Evolutionary conservation across 1,284 basidiomycete species (phyloP), one percentile per base, ranked within the genome.

Genomic region (Cryptococcus floricola): DNA sequence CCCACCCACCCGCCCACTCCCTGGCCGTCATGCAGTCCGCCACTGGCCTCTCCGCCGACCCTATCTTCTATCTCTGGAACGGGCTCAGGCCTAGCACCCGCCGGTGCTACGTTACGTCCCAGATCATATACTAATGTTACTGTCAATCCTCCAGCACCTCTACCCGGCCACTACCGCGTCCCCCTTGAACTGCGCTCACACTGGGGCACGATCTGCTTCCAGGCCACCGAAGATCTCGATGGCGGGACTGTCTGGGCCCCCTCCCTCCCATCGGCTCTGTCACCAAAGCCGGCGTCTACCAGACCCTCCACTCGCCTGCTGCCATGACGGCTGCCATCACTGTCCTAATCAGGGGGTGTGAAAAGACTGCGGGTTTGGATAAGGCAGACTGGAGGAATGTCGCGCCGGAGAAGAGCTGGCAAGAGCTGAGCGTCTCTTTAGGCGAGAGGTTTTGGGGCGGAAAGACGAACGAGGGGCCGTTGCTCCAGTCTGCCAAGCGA

Each of bases 161-260:
- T n/a, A n/a, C n/a, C n/a, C n/a, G n/a, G n/a, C n/a, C n/a, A n/a
- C n/a, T n/a, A n/a, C n/a, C n/a, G n/a, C n/a, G n/a, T n/a, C n/a
- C n/a, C n/a, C n/a, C n/a, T n/a, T n/a, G n/a, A n/a, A n/a, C n/a
- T n/a, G 58, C 51, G 74, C 46, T 64, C 68, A 4, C 77, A 79
- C 62, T 79, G 78, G 78, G 78, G 77, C 2, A 67, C 76, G 14
- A 79, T 77, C 12, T 77, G 78, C 25, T 72, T 80, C 31, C 79
- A 79, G 57, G 77, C 78, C 6, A 75, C 75, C 54, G 74, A 77
- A 54, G 66, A 78, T 18, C 69, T 80, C 42, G 79, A 80, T 64
- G 76, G 73, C 0, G 79, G 79, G 4, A 75, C 78, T 1, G 72
- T 80, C 14, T 80, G 79, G 78, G 79, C 59, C 63, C 68, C 13